These are phyloP conservation scores for Aspergillus campestris DNA, from an alignment of 495 filamentous ascomycete species.

Conservation along the genomic window DNA sequence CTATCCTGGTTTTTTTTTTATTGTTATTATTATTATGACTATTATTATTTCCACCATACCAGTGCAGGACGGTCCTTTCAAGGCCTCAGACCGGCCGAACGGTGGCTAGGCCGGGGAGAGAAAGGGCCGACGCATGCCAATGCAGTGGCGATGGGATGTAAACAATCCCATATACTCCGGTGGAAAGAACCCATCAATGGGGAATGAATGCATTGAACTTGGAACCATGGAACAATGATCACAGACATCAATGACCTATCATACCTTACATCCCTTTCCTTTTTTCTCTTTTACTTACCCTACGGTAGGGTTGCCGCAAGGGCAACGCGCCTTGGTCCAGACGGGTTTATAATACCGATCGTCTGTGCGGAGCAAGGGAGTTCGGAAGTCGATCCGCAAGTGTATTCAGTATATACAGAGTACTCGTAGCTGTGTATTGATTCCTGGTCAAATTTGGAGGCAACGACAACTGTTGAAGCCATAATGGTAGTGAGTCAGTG, in stretches of 20 bases:
- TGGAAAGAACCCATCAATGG: too few relatives aligned
- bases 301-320: conserved; percentile 39
- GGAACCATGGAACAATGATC: conserved; percentile 7
- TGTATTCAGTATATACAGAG: too few relatives aligned
- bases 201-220: too few relatives aligned
- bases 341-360: not conserved
- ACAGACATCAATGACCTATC: conserved; percentile 36
- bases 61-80: too few relatives aligned
- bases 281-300: conserved; percentile 17
- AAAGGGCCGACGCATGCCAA: conserved; percentile 32
- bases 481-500: too few relatives aligned
- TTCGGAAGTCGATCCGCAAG: not conserved
- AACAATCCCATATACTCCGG: conserved; percentile 30
- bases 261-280: conserved; percentile 39
- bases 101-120: conserved; percentile 23
- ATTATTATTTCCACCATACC: too few relatives aligned
- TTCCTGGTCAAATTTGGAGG: too few relatives aligned
- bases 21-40: too few relatives aligned
- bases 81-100: not conserved
- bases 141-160: conserved; percentile 25
- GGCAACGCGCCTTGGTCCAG: conserved; percentile 3
- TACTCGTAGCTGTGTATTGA: too few relatives aligned
- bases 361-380: not conserved
- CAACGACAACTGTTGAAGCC: too few relatives aligned
- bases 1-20: too few relatives aligned